Evolutionary conservation across 768 basidiomycete species (phyloP).

Genomic region (Pisolithus tinctorius): DNA sequence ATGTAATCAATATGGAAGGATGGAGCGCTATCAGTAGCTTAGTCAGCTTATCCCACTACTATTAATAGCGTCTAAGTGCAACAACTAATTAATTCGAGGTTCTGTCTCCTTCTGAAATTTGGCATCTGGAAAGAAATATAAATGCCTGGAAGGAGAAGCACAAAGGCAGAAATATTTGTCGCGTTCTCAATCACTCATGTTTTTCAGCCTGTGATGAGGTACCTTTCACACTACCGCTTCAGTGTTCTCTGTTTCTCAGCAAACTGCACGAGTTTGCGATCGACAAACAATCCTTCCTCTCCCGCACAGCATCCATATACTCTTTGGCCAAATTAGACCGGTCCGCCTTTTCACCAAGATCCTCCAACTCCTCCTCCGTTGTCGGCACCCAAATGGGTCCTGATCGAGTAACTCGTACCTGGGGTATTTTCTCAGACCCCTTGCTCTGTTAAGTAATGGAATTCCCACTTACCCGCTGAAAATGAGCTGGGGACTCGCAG

Average conservation of each 20-base stretch:
- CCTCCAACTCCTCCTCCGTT: constrained; percentile 94
- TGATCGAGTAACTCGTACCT: constrained; percentile 91
- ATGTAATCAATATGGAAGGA: no score
- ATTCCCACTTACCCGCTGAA: constrained; percentile 73
- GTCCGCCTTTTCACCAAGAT: constrained; percentile 94
- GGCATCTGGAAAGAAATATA: no score
- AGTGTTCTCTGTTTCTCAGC: constrained; percentile 96
- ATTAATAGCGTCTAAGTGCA: no score
- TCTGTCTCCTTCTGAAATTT: no score
- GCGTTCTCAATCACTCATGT: no score
- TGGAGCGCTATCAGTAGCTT: no score
- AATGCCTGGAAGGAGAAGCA: no score
- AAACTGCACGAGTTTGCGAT: constrained; percentile 88
- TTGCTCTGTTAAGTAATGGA: not conserved
- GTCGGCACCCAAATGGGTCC: constrained; percentile 99
- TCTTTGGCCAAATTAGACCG: constrained; percentile 86
- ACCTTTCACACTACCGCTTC: constrained; percentile 39
- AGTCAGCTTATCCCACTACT: no score
- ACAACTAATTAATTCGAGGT: no score
- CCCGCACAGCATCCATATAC: constrained; percentile 88
- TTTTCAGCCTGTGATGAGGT: not conserved
- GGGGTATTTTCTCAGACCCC: constrained; percentile 10
- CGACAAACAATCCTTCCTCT: constrained; percentile 92
- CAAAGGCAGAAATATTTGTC: no score
- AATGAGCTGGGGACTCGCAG: constrained; percentile 94